Evolutionary conservation across 805 yeast species (phyloP).

Genomic region (Monosporozyma servazzii): DNA sequence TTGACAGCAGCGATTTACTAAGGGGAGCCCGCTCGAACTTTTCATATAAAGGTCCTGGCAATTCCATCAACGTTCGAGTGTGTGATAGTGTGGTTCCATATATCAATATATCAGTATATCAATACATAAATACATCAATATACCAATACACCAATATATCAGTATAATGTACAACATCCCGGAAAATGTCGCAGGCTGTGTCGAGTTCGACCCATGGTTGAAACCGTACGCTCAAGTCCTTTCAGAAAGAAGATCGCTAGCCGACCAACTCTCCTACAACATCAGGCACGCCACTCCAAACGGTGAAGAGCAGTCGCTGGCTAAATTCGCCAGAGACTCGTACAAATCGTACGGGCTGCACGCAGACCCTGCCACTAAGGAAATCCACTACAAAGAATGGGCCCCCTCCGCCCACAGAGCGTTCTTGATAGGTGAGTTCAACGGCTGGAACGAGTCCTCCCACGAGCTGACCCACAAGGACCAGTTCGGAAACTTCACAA

Average conservation of each 20-base stretch:
- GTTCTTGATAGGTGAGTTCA: slow-evolving; percentile 85
- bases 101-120: too few species aligned
- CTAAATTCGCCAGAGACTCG: slow-evolving; percentile 59
- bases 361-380: slow-evolving; percentile 41
- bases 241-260: slow-evolving; percentile 55
- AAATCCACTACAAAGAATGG: slow-evolving; percentile 68
- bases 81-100: too few species aligned
- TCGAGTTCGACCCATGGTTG: slow-evolving; percentile 77
- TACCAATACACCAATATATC: too few species aligned
- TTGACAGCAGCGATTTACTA: neutral
- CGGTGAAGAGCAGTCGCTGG: slow-evolving; percentile 53
- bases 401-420: slow-evolving; percentile 80
- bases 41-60: too few species aligned
- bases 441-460: slow-evolving; percentile 58
- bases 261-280: slow-evolving; percentile 51
- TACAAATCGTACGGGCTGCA: slow-evolving; percentile 74
- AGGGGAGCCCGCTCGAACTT: neutral
- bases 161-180: slow-evolving; percentile 20
- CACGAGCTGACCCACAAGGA: slow-evolving; percentile 48
- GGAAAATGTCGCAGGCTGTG: slow-evolving; percentile 45
- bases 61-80: too few species aligned
- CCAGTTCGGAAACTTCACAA: slow-evolving; percentile 61
- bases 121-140: too few species aligned
- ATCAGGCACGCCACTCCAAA: slow-evolving; percentile 33
- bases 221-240: slow-evolving; percentile 67